Percentiles rank a stretch among this genome's conserved stretches.
Evolutionary conservation across 83 land plant species (phyloP).

Genomic region (Picea engelmannii): DNA sequence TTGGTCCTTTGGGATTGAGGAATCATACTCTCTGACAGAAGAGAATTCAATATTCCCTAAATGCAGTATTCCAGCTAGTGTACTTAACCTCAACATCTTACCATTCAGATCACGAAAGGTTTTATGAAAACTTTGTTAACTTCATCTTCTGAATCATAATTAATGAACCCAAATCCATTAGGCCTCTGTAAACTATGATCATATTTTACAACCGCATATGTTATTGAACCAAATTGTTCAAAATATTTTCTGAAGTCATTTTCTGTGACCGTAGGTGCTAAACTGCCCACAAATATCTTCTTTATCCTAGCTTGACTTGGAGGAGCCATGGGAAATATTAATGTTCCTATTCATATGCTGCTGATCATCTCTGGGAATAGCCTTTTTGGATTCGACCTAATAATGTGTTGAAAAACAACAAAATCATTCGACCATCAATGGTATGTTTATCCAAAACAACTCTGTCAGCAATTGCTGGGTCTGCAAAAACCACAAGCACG

Average conservation of each 20-base stretch:
- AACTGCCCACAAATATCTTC: slow-evolving; percentile 69
- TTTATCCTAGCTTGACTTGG: slow-evolving; percentile 52
- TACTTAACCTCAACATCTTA: slow-evolving; percentile 64
- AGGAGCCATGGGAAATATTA: slow-evolving; percentile 31
- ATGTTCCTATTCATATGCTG: slow-evolving; percentile 35
- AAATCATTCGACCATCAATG: slow-evolving; percentile 46
- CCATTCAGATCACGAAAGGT: slow-evolving; percentile 60
- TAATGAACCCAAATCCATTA: slow-evolving; percentile 52
- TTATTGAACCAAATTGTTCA: slow-evolving; percentile 57
- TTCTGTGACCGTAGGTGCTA: slow-evolving; percentile 61
- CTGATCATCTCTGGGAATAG: slow-evolving; percentile 69
- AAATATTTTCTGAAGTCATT: slow-evolving; percentile 53
- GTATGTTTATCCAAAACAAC: slow-evolving; percentile 57
- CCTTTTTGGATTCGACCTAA: slow-evolving; percentile 71
- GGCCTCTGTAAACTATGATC: slow-evolving; percentile 61
- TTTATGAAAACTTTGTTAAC: slow-evolving; percentile 46
- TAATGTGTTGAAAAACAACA: slow-evolving; percentile 7
- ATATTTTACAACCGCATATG: slow-evolving; percentile 65
- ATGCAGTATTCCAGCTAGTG: slow-evolving; percentile 90
- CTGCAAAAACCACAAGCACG: slow-evolving; percentile 59
- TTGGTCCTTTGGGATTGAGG: slow-evolving; percentile 74
- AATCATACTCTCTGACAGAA: slow-evolving; percentile 89
- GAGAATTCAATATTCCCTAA: slow-evolving; percentile 91
- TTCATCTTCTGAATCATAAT: slow-evolving; percentile 53
- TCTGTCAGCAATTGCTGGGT: slow-evolving; percentile 53